Evolutionary conservation across 192 early-diverging fungal genomes (phyloP), one percentile per base, ranked within the genome.

Genomic region (Coemansia umbellata): DNA sequence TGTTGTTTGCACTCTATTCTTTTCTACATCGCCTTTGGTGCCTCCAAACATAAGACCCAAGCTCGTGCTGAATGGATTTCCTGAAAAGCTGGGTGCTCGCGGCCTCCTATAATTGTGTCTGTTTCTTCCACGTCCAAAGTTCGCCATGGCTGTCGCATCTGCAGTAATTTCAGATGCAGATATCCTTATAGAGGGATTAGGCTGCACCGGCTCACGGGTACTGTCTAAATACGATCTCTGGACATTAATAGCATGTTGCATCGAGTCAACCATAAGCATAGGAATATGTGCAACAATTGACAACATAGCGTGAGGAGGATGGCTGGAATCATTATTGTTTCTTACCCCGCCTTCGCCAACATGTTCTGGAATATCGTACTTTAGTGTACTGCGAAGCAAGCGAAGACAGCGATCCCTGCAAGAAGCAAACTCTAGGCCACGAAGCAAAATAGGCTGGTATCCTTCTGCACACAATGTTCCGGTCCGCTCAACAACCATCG

Each of bases 41-140:
- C 31, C 43, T 37, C 50, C 65, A 74, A 74, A 68, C 60, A 68
- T 60, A 19, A 74, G 44, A 4, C 72, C 72, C 4, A 74, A 51
- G 2, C 60, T 74, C 1, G 65, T 56, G 9, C 72, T 65, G 5
- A 67, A 36, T 19, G 45, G 48, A 23, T 33, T 41, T 3, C 59
- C 26, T 2, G 44, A 31, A 27, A 58, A 45, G 44, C 58, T 58
- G 15, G 61, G 56, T 1, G 47, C 59, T 8, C 43, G 39, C 6
- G 67, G 60, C 8, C 56, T 42, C 3, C 59, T 32, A 44, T 56
- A 51, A 30, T 58, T 66, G 36, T 61, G 50, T 2, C 50, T 50
- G 31, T 55, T 53, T 7, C 41, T 47, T 4, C 58, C 58, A 3
- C 58, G 53, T 8, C 37, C 47, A 21, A 18, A 19, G 28, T 30